A percentile compares a stretch with the other conserved stretches of the same genome.
phyloP scores from a whole-genome alignment of 108 stramenopile species.

The Cyclostephanos invisitatus region DNA sequence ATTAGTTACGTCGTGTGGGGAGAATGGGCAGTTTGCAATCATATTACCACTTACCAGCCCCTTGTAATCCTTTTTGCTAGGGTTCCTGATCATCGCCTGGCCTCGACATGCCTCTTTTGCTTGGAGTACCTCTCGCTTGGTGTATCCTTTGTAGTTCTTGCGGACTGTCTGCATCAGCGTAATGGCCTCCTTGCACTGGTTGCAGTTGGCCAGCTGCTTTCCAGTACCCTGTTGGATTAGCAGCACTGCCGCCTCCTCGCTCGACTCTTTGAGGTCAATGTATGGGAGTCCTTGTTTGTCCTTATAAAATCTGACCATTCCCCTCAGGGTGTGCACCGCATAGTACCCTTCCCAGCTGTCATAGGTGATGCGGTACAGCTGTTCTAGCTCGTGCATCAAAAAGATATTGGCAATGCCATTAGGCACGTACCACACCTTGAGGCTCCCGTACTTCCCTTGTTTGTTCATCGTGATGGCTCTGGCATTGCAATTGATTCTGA shows the following conservation, averaged over 20 bases:
- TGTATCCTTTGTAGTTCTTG: constrained; percentile 27
- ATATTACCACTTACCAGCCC: constrained; percentile 17
- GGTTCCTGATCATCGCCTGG: constrained; percentile 17
- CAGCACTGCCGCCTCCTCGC: constrained; percentile 6
- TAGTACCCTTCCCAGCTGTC: no score
- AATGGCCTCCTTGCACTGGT: no score
- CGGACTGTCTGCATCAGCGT: constrained; percentile 21
- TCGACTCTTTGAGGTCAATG: not conserved
- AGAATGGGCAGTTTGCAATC: constrained; percentile 35
- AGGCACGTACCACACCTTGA: constrained; percentile 22
- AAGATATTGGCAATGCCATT: constrained; percentile 34
- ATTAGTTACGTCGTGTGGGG: constrained; percentile 13
- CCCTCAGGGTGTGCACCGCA: no score
- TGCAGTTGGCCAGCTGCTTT: no score
- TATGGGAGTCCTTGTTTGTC: no score
- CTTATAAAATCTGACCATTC: no score
- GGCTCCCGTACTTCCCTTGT: constrained; percentile 4
- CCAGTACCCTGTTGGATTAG: not conserved
- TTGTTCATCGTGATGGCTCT: not conserved
- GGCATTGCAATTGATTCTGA: constrained; percentile 28
- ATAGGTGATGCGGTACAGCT: constrained; percentile 16
- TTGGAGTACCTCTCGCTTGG: constrained; percentile 20
- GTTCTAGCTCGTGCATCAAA: constrained; percentile 11
- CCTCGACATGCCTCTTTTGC: constrained; percentile 20
- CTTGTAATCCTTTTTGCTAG: constrained; percentile 10